Base-by-base conservation (phyloP, 2,329 filamentous ascomycete species). In the Penicillium paneum region DNA sequence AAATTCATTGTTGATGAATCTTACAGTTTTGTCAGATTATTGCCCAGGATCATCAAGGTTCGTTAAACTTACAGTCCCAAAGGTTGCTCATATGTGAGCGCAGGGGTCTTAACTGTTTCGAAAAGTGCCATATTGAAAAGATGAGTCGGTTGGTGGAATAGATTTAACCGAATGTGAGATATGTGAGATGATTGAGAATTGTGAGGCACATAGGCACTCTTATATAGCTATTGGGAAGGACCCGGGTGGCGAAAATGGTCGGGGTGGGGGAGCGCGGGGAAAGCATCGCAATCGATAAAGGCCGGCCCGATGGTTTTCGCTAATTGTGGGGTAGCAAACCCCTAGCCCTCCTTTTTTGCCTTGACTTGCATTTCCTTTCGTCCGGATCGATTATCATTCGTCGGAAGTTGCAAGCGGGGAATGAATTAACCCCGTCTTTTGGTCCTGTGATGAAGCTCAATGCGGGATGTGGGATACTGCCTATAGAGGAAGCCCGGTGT, bases 1-100 rank as follows among this genome's bases (percentile, higher is more conserved):
- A 13, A 53, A 52, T 26, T 38, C 55, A 26, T 54, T 41, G 26
- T 56, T 54, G 34, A 49, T 44, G 11, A 53, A 53, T 10, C 51
- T 53, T 8, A 15, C 7, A 0, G 3, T 7, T 35, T 26, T 32
- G 41, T 52, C 7, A 52, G 48, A 10, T 35, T 1, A 11, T 32
- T 10, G 10, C 17, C 3, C 10, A 4, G 5, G 15, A 7, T 1
- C 2, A 26, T 15, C 5, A 6, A 13, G 7, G 1, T 3, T 17
- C 17, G 2, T 24, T 17, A 13, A 17, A 49, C 51, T 38, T 53
- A 49, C 51, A 53, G 38, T 31, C 51, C 51, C 38, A 53, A 36
- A 8, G 51, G 51, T 31, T 53, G 51, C 31, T 53, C 51, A 17
- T 53, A 53, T 15, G 51, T 38, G 19, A 53, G 17, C 29, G n/a